Conservation (phyloP, 495 filamentous ascomycete genomes). For the Penicillium manginii region DNA sequence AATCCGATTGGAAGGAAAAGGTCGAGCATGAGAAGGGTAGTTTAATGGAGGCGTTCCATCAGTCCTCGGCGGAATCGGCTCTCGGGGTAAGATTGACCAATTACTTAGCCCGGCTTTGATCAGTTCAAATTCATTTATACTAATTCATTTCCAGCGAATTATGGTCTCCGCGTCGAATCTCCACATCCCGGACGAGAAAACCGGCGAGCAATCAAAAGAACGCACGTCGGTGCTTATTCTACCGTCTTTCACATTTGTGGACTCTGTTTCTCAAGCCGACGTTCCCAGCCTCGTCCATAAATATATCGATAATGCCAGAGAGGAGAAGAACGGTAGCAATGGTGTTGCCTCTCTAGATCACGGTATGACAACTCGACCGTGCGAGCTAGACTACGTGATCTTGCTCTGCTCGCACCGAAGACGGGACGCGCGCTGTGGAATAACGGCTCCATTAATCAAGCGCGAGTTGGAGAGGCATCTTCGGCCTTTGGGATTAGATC, state of each 20-base stretch:
- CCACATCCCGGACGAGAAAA: conserved; percentile 57
- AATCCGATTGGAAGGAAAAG: conserved; percentile 88
- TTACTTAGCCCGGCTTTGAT: not conserved
- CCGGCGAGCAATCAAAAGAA: conserved; percentile 38
- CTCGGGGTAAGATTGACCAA: conserved; percentile 66
- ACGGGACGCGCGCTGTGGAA: conserved; percentile 91
- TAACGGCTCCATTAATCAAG: conserved; percentile 83
- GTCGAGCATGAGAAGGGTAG: conserved; percentile 85
- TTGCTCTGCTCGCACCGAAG: conserved; percentile 93
- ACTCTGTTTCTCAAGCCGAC: conserved; percentile 71
- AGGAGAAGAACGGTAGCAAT: conserved; percentile 62
- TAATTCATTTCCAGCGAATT: conserved; percentile 56
- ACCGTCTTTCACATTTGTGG: conserved; percentile 82
- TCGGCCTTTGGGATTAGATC: conserved; percentile 77
- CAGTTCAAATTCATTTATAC: not conserved
- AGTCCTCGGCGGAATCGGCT: conserved; percentile 56
- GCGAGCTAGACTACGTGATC: conserved; percentile 80
- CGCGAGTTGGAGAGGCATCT: conserved; percentile 89
- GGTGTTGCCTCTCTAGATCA: conserved; percentile 26
- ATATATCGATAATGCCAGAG: conserved; percentile 67
- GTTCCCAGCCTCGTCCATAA: conserved; percentile 69
- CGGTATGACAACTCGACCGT: conserved; percentile 59
- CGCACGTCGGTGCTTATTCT: conserved; percentile 80
- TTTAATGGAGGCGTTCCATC: conserved; percentile 84
- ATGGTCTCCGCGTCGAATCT: conserved; percentile 96